Percentiles rank a stretch among this genome's conserved stretches.
These are phyloP conservation scores for Cyamopsis tetragonoloba DNA, from an alignment of 306 rosid species.

Conservation along the genomic window DNA sequence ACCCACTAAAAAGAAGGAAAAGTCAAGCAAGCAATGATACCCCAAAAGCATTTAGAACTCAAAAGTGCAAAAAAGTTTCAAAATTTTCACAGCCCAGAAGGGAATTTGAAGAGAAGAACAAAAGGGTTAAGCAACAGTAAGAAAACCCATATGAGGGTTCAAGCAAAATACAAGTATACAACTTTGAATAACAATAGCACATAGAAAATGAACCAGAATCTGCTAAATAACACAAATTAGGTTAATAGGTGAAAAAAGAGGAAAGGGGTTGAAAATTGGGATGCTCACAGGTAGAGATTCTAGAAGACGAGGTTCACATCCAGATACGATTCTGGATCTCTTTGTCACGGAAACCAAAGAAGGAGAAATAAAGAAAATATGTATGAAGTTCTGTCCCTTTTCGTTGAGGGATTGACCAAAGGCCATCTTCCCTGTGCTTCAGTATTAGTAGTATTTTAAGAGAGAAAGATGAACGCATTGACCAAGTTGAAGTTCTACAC, in stretches of 20 bases:
- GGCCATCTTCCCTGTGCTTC: constrained; percentile 5
- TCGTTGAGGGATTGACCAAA: not conserved
- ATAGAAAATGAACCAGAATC: constrained; percentile 2
- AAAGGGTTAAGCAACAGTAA: not conserved
- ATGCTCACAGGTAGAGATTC: not conserved
- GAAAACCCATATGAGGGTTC: not conserved
- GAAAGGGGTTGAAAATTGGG: constrained; percentile 8
- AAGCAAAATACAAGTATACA: not conserved
- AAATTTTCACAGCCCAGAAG: not conserved
- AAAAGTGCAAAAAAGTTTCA: not conserved
- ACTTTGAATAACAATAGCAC: not conserved
- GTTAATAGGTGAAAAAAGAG: not conserved
- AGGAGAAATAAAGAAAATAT: not conserved
- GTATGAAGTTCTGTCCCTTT: not conserved
- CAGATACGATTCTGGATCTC: not conserved
- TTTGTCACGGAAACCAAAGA: not conserved
- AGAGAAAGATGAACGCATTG: not conserved
- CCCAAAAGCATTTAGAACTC: not conserved
- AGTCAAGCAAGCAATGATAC: not conserved
- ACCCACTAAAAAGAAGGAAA: not conserved
- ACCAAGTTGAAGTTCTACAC: no score
- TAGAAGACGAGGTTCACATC: not conserved
- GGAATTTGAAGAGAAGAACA: not conserved
- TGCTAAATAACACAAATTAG: not conserved
- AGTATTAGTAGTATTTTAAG: not conserved